Conservation (phyloP, 768 basidiomycete genomes). For the Suillus spraguei region DNA sequence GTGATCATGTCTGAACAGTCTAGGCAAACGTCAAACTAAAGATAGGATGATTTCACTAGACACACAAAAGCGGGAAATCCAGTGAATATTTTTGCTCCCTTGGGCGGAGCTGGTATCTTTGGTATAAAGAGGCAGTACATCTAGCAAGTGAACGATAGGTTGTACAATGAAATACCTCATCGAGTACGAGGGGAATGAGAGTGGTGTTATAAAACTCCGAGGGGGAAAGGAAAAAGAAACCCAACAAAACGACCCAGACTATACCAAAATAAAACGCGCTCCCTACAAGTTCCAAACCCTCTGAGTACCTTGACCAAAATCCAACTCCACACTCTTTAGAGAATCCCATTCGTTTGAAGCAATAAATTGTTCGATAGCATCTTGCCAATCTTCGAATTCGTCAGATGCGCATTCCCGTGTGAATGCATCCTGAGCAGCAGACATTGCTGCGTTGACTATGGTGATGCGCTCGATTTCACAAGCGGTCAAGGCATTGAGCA, state of each 20-base stretch:
- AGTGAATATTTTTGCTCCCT: neutral
- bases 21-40: neutral
- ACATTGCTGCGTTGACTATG: conserved; percentile 13
- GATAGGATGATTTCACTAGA: neutral
- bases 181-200: too few relatives aligned
- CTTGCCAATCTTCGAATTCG: conserved; percentile 32
- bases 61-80: neutral
- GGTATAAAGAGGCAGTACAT: conserved; percentile 1
- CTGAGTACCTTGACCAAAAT: conserved; percentile 18
- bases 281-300: conserved; percentile 27
- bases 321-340: conserved; percentile 21
- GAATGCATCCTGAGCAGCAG: conserved; percentile 24
- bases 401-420: conserved; percentile 33
- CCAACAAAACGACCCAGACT: neutral
- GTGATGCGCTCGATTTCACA: conserved; percentile 26
- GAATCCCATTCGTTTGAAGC: conserved; percentile 19
- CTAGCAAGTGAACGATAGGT: conserved; percentile 6
- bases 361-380: conserved; percentile 25
- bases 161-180: conserved; percentile 6
- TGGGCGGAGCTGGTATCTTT: conserved; percentile 5
- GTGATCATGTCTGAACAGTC: neutral
- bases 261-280: neutral
- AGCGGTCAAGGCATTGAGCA: conserved; percentile 20
- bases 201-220: neutral
- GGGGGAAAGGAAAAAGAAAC: neutral